Base-by-base conservation (phyloP, 345 rosid species). In the Syzygium oleosum region DNA sequence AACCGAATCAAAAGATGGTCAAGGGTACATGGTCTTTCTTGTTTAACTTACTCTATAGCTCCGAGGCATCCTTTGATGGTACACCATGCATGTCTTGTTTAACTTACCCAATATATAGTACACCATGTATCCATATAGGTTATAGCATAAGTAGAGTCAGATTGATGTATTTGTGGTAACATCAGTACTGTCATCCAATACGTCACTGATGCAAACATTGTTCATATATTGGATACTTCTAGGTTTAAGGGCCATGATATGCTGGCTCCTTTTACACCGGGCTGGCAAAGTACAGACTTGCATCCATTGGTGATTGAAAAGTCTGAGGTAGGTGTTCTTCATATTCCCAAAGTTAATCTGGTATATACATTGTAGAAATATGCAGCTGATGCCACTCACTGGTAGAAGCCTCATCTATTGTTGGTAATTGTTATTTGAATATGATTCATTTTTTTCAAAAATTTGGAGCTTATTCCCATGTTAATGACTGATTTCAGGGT, bases 241-340 rank as follows among this genome's bases (percentile, higher is more conserved):
- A 98, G 99, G 90, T 94, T 88, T 89, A 97, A 97, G 87, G 98
- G 99, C 86, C 99, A 96, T 92, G 98, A 94, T 90, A 98, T 98
- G 99, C 93, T 98, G 90, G 99, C 98, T 63, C 99, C 99, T 91
- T 98, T 98, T 87, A 97, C 99, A 10, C 99, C 99, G 84, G 99
- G 99, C 51, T 95, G 99, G 99, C 99, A 97, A 87, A 90, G 91
- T 89, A 85, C 92, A 80, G 98, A 97, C 92, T 11, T 94, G 85
- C 84, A 97, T 91, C 99, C 99, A 10, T 92, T 98, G 88, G 88
- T 98, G 88, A 95, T 98, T 21, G 93, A 94, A 6, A 98, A 92
- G 84, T 95, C 99, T n/a, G 95, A 96, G 98, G 99, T 93, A 91
- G 52, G 59, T 78, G 85, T 27, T 80, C 46, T 21, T 80, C 46